Conservation (phyloP, 495 filamentous ascomycete genomes). For the Pseudoneurospora amorphoporcata region DNA sequence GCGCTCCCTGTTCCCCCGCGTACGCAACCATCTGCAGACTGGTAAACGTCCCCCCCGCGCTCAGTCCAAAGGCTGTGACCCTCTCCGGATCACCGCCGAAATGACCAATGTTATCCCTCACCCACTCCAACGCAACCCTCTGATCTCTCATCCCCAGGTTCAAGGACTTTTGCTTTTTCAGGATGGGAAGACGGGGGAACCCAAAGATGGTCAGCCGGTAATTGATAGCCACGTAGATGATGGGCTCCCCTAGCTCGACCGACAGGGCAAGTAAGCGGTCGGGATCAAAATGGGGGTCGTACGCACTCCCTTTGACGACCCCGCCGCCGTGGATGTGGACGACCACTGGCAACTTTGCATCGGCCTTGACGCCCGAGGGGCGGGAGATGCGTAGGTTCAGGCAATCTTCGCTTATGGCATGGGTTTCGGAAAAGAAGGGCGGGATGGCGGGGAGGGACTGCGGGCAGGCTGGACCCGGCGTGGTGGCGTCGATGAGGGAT, state of each 20-base stretch:
- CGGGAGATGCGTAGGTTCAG: conserved; percentile 32
- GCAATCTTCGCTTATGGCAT: conserved; percentile 29
- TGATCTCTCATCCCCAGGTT: conserved; percentile 26
- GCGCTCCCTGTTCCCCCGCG: conserved; percentile 20
- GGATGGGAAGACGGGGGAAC: conserved; percentile 8
- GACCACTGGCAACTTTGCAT: conserved; percentile 31
- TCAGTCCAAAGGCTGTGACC: conserved; percentile 16
- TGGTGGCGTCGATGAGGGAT: conserved; percentile 24
- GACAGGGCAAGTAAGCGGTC: conserved; percentile 27
- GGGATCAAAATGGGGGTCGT: conserved; percentile 25
- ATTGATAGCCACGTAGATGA: conserved; percentile 24
- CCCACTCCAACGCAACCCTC: conserved; percentile 17
- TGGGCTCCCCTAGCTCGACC: conserved; percentile 23
- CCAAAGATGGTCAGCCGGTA: conserved; percentile 21
- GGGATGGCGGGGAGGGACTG: conserved; percentile 23
- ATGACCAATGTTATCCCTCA: conserved; percentile 37
- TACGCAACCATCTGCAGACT: conserved; percentile 27
- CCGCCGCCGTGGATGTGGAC: conserved; percentile 33
- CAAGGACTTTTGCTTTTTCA: conserved; percentile 8
- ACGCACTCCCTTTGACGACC: conserved; percentile 26
- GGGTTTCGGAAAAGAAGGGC: conserved; percentile 27
- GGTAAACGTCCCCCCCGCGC: conserved; percentile 13
- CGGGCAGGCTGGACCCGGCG: conserved; percentile 29
- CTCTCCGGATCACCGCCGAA: conserved; percentile 35
- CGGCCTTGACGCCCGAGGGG: conserved; percentile 14